phyloP scores from a whole-genome alignment of 2,329 filamentous ascomycete species.

The Aspergillus thermomutatus region DNA sequence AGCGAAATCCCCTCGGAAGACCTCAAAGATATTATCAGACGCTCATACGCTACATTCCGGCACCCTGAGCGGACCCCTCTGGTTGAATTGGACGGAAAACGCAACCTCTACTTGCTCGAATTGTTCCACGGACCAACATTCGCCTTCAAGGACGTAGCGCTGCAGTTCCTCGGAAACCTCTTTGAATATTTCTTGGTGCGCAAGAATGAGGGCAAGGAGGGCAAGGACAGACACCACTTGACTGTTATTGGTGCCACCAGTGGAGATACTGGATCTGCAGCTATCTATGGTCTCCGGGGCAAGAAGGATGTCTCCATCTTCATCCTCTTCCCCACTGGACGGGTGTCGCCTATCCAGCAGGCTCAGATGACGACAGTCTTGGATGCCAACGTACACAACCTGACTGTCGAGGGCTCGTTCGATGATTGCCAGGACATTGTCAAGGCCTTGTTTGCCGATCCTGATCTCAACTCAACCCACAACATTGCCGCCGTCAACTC shows the following conservation, averaged over 20 bases:
- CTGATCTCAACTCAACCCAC: constrained; percentile 74
- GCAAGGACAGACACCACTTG: constrained; percentile 68
- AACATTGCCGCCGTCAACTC: constrained; percentile 92
- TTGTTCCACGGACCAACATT: constrained; percentile 96
- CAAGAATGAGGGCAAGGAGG: constrained; percentile 41
- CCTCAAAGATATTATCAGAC: constrained; percentile 76
- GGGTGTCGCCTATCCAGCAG: constrained; percentile 88
- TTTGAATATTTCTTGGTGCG: constrained; percentile 53
- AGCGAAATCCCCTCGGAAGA: constrained; percentile 77
- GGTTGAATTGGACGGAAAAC: constrained; percentile 66
- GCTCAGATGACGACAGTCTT: constrained; percentile 95
- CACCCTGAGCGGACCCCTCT: constrained; percentile 73
- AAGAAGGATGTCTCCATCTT: constrained; percentile 98
- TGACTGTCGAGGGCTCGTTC: constrained; percentile 86
- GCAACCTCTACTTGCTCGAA: constrained; percentile 81
- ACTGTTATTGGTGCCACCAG: constrained; percentile 85
- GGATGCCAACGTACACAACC: constrained; percentile 88
- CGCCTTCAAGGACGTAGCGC: constrained; percentile 90
- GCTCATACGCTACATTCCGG: constrained; percentile 88
- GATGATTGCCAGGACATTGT: constrained; percentile 97
- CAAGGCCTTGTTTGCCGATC: constrained; percentile 86
- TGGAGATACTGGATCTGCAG: constrained; percentile 85
- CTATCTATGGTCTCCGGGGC: constrained; percentile 89
- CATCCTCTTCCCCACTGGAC: constrained; percentile 88
- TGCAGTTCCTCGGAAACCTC: constrained; percentile 94